Percentiles rank a stretch among this genome's conserved stretches.
These are phyloP conservation scores for Apiotrichum gamsii DNA, from an alignment of 1,284 basidiomycete genomes.

Conservation along the genomic window DNA sequence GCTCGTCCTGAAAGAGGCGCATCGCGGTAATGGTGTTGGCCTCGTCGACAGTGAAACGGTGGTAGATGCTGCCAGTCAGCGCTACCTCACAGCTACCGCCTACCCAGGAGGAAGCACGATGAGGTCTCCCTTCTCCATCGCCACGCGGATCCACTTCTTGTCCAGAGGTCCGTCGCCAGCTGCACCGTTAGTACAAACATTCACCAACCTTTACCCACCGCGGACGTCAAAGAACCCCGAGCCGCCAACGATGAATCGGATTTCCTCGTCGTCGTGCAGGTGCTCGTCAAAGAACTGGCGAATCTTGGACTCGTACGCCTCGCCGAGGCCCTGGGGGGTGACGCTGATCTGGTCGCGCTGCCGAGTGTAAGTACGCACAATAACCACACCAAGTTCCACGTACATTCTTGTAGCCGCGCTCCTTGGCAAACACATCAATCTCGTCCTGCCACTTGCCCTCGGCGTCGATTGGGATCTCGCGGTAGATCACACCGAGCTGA, in stretches of 20 bases:
- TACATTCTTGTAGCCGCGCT: conserved; percentile 66
- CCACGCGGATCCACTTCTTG: conserved; percentile 67
- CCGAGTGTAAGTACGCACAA: neutral
- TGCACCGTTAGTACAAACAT: neutral
- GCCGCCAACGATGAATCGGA: conserved; percentile 72
- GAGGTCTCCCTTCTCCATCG: conserved; percentile 63
- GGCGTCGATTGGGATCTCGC: conserved; percentile 57
- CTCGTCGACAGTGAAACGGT: conserved; percentile 75
- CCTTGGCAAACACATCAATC: conserved; percentile 56
- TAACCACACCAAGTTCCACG: conserved; percentile 14
- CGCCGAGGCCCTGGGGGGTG: conserved; percentile 66
- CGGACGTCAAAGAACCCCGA: conserved; percentile 80
- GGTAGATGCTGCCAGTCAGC: conserved; percentile 67
- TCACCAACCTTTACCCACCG: conserved; percentile 49
- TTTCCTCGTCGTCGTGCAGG: conserved; percentile 87
- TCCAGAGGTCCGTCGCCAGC: conserved; percentile 33
- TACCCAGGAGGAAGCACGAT: conserved; percentile 64
- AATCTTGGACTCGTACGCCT: conserved; percentile 68
- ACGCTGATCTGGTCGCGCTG: conserved; percentile 65
- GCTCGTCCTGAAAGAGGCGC: conserved; percentile 79
- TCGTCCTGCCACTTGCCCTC: conserved; percentile 51
- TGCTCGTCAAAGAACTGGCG: conserved; percentile 79
- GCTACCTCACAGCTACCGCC: too few species aligned
- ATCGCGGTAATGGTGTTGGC: conserved; percentile 63
- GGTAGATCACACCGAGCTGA: conserved; percentile 58